Conservation (phyloP, 768 basidiomycete species). For the Agaricus sinodeliciosus region DNA sequence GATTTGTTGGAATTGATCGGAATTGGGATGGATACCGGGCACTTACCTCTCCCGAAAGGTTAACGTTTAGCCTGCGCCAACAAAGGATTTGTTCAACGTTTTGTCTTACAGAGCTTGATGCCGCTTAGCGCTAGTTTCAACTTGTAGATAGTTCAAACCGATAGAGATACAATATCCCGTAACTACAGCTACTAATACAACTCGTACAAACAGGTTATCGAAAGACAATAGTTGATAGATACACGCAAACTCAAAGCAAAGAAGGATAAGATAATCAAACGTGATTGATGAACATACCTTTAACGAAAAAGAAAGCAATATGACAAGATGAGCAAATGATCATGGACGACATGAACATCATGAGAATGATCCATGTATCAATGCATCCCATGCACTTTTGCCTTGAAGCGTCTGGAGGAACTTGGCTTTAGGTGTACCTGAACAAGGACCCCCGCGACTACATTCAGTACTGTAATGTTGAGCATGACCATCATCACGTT, state of each 20-base stretch:
- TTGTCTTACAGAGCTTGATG: no score
- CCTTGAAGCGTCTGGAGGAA: conserved; percentile 52
- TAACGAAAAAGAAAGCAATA: neutral
- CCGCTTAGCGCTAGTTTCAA: no score
- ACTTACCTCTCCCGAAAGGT: no score
- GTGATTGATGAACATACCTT: neutral
- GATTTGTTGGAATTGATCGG: no score
- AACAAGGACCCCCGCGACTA: conserved; percentile 18
- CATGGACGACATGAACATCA: conserved; percentile 19
- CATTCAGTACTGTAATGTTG: conserved; percentile 7
- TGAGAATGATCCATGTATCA: conserved; percentile 64
- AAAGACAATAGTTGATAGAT: no score
- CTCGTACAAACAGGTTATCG: no score
- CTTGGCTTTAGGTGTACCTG: conserved; percentile 33
- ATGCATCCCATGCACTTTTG: conserved; percentile 61
- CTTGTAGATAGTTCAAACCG: no score
- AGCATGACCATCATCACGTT: neutral
- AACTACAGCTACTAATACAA: no score
- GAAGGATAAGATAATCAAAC: neutral
- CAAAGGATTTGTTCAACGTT: no score
- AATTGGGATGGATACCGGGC: no score
- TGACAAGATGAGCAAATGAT: neutral
- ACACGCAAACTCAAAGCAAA: neutral
- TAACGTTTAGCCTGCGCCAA: no score
- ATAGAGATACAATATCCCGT: no score